Evolutionary conservation across 495 filamentous ascomycete species (phyloP).

Genomic region (Penicillium pulvis): DNA sequence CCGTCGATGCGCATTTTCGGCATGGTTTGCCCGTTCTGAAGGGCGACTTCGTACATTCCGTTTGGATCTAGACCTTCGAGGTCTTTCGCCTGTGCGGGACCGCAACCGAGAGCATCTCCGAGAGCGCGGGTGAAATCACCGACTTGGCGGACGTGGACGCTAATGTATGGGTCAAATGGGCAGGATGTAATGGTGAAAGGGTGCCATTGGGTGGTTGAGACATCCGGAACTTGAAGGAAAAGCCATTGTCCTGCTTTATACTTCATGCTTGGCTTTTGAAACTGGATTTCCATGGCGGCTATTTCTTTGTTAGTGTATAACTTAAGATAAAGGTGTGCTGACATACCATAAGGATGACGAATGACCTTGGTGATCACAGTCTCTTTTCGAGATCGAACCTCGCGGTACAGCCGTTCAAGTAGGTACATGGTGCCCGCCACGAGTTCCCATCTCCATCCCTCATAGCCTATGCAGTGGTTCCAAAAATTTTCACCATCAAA

Average conservation of each 20-base stretch:
- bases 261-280: conserved; percentile 91
- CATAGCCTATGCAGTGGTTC: conserved; percentile 92
- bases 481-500: conserved; percentile 83
- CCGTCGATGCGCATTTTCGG: conserved; percentile 87
- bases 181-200: conserved; percentile 99
- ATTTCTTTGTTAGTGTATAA: not conserved
- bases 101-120: conserved; percentile 90
- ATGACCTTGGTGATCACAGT: conserved; percentile 94
- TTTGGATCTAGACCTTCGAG: conserved; percentile 89
- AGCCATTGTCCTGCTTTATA: conserved; percentile 99
- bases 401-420: conserved; percentile 85
- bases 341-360: conserved; percentile 92
- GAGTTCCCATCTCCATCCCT: conserved; percentile 97
- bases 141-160: conserved; percentile 92
- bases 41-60: conserved; percentile 98
- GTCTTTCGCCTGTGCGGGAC: conserved; percentile 76
- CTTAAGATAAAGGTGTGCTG: not conserved
- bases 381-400: conserved; percentile 76
- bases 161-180: conserved; percentile 91
- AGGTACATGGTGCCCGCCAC: conserved; percentile 86
- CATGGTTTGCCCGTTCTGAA: conserved; percentile 90
- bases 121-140: conserved; percentile 91
- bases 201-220: conserved; percentile 93
- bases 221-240: conserved; percentile 87
- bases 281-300: conserved; percentile 98